These are phyloP conservation scores for Tetraselmis chui DNA, from an alignment of 139 green algal genomes.

Conservation along the genomic window DNA sequence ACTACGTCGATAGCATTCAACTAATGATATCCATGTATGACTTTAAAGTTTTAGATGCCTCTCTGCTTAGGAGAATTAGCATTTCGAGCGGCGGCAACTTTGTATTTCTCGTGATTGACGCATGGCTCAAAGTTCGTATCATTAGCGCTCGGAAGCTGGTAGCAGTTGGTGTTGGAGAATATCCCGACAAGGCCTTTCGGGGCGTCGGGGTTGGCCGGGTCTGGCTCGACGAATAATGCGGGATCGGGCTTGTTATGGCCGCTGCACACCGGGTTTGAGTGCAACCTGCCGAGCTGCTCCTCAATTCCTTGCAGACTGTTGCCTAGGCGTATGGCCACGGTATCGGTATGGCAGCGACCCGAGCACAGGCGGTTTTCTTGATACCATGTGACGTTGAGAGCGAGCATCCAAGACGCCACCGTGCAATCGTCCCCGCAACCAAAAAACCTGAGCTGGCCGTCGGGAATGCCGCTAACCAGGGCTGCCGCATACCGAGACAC, in stretches of 20 bases:
- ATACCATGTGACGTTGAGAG: neutral
- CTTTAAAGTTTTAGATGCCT: too few relatives aligned
- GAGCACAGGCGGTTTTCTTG: neutral
- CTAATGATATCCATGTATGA: too few relatives aligned
- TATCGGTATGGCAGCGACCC: neutral
- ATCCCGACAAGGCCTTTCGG: neutral
- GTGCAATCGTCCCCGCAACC: neutral
- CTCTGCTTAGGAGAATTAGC: too few relatives aligned
- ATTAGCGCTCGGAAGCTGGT: neutral
- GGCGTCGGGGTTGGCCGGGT: neutral
- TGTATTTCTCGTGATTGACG: neutral
- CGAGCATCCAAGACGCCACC: neutral
- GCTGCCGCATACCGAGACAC: neutral
- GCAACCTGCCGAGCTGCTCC: neutral
- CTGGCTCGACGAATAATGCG: neutral
- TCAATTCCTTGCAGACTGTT: neutral
- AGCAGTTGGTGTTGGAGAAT: neutral
- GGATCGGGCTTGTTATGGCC: neutral
- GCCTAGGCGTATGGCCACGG: neutral
- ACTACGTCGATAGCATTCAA: too few relatives aligned
- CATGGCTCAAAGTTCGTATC: neutral
- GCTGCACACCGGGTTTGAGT: neutral
- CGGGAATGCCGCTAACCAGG: neutral
- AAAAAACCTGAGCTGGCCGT: neutral
- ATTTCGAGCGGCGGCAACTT: too few relatives aligned